These are phyloP conservation scores for Ophiocordyceps camponoti-leonardi DNA, from an alignment of 2,329 filamentous ascomycete species.

Conservation along the genomic window DNA sequence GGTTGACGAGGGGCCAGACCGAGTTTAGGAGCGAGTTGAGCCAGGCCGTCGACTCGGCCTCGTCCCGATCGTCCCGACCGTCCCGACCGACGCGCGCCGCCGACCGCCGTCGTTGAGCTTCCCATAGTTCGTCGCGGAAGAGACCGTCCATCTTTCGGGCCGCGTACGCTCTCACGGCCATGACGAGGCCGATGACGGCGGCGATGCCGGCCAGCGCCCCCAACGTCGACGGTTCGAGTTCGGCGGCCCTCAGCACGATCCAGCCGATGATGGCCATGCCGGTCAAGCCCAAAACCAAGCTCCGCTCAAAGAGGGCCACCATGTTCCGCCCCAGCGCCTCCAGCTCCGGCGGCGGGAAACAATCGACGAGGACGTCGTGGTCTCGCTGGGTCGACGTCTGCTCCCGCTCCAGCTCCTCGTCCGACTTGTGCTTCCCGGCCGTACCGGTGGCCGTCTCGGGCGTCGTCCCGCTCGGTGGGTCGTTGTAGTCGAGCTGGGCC, in stretches of 20 bases:
- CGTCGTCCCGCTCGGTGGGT: slow-evolving; percentile 16
- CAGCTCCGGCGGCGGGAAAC: slow-evolving; percentile 32
- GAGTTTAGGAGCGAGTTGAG: slow-evolving; percentile 50
- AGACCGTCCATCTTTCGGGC: slow-evolving; percentile 41
- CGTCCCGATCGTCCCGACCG: slow-evolving; percentile 21
- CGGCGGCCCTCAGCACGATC: not conserved
- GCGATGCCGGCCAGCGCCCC: slow-evolving; percentile 1
- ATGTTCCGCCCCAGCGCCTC: slow-evolving; percentile 19
- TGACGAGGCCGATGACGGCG: slow-evolving; percentile 17
- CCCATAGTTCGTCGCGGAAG: slow-evolving; percentile 55
- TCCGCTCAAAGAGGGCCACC: slow-evolving; percentile 12
- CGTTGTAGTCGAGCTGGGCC: slow-evolving; percentile 13
- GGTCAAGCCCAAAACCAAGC: slow-evolving; percentile 18
- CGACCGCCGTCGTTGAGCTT: slow-evolving; percentile 38
- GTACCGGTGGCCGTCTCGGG: slow-evolving; percentile 20
- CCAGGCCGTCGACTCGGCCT: slow-evolving; percentile 53
- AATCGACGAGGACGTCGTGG: slow-evolving; percentile 21
- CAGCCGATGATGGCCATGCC: slow-evolving; percentile 15
- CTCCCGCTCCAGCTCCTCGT: slow-evolving; percentile 19
- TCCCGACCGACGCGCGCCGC: slow-evolving; percentile 21
- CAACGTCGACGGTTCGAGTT: not conserved
- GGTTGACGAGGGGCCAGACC: slow-evolving; percentile 61
- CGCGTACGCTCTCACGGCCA: slow-evolving; percentile 40
- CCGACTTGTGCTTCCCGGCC: slow-evolving; percentile 20
- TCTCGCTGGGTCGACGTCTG: slow-evolving; percentile 16